These are phyloP conservation scores for Candida corydali DNA, from an alignment of 805 yeast genomes.

Conservation along the genomic window DNA sequence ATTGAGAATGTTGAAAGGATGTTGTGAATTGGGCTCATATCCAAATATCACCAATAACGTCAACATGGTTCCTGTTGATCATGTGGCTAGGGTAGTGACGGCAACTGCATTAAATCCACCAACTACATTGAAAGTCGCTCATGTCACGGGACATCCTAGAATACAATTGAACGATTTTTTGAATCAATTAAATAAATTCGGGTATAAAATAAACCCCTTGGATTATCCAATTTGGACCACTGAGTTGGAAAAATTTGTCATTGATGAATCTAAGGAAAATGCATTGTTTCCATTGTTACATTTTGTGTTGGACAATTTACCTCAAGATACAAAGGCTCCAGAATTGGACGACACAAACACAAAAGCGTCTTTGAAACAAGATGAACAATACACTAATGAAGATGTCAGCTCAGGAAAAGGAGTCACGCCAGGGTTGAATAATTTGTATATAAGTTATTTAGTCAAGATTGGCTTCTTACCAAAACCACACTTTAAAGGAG, in stretches of 20 bases:
- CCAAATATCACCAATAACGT: conserved; percentile 87
- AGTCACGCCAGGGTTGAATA: conserved; percentile 61
- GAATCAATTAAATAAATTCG: conserved; percentile 60
- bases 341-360: conserved; percentile 90
- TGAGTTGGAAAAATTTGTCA: conserved; percentile 70
- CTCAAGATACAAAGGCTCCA: conserved; percentile 90
- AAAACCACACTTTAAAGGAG: conserved; percentile 46
- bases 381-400: conserved; percentile 57
- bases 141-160: conserved; percentile 97
- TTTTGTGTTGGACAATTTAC: conserved; percentile 89
- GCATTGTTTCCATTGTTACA: conserved; percentile 92
- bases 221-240: conserved; percentile 80
- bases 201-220: conserved; percentile 59
- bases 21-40: conserved; percentile 77
- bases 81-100: conserved; percentile 87
- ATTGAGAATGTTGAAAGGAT: conserved; percentile 90
- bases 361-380: conserved; percentile 58
- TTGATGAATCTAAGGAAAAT: conserved; percentile 68
- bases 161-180: conserved; percentile 74
- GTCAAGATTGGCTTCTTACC: conserved; percentile 77
- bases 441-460: conserved; percentile 76
- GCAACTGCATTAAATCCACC: conserved; percentile 83
- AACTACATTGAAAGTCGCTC: conserved; percentile 64
- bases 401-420: conserved; percentile 74
- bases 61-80: conserved; percentile 97